Conservation (phyloP, 805 yeast species). For the Torulaspora gathmanii region DNA sequence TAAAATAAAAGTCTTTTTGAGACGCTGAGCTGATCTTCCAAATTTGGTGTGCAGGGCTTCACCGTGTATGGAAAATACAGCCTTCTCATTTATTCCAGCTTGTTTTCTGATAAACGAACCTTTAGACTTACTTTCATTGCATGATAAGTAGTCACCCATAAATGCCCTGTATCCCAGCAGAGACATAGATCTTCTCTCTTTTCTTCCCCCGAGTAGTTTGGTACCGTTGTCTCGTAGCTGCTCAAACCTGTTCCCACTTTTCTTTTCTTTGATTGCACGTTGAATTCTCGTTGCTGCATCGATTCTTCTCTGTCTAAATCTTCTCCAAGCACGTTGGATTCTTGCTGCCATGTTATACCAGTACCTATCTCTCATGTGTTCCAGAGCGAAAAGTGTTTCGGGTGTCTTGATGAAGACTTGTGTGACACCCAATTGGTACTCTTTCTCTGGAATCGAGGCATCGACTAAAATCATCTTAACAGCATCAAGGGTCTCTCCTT, state of each 20-base stretch:
- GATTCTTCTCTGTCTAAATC: slow-evolving; percentile 70
- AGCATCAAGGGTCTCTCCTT: slow-evolving; percentile 54
- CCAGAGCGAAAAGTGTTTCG: slow-evolving; percentile 90
- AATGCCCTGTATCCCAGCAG: slow-evolving; percentile 82
- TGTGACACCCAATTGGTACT: slow-evolving; percentile 86
- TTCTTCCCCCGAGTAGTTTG: slow-evolving; percentile 60
- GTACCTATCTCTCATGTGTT: slow-evolving; percentile 92
- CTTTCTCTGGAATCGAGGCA: slow-evolving; percentile 67
- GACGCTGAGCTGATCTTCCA: slow-evolving; percentile 83
- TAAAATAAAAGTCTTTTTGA: slow-evolving; percentile 67
- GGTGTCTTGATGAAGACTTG: slow-evolving; percentile 95
- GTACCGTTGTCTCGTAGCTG: slow-evolving; percentile 84
- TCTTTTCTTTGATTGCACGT: slow-evolving; percentile 73
- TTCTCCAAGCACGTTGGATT: slow-evolving; percentile 95
- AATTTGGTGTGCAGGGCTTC: slow-evolving; percentile 80
- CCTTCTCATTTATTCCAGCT: slow-evolving; percentile 61
- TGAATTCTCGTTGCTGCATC: slow-evolving; percentile 84
- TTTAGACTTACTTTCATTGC: slow-evolving; percentile 68
- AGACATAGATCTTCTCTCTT: slow-evolving; percentile 86
- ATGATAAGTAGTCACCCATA: slow-evolving; percentile 90
- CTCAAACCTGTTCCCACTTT: slow-evolving; percentile 76
- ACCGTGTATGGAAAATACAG: slow-evolving; percentile 76
- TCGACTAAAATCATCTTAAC: slow-evolving; percentile 49
- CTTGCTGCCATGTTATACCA: slow-evolving; percentile 98
- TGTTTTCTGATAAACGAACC: slow-evolving; percentile 73